phyloP scores from a whole-genome alignment of 495 filamentous ascomycete species.

The Peziza echinospora region DNA sequence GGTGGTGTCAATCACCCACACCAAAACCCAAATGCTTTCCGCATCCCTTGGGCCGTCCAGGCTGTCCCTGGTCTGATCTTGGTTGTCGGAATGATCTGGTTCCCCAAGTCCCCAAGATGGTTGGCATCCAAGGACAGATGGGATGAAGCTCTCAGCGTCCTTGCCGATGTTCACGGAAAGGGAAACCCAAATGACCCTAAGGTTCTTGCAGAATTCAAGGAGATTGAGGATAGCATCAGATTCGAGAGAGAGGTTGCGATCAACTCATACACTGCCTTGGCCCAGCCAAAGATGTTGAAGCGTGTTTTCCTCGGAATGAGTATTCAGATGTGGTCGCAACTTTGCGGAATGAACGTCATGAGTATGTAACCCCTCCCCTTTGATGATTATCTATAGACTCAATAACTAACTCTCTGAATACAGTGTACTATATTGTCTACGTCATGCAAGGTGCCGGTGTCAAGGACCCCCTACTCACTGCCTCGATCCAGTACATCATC shows the following conservation, averaged over 20 bases:
- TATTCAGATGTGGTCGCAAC: conserved; percentile 56
- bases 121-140: conserved; percentile 52
- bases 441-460: conserved; percentile 49
- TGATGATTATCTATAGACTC: neutral
- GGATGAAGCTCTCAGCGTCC: conserved; percentile 43
- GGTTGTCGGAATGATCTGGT: conserved; percentile 43
- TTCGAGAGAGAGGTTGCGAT: conserved; percentile 39
- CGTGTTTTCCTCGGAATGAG: conserved; percentile 49
- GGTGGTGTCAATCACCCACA: conserved; percentile 36
- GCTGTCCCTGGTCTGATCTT: conserved; percentile 47
- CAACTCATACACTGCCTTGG: conserved; percentile 35
- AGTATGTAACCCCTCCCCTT: conserved; percentile 10
- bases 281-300: conserved; percentile 41
- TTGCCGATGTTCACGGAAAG: conserved; percentile 43
- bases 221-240: conserved; percentile 41
- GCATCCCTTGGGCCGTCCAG: conserved; percentile 57
- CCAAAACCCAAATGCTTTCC: conserved; percentile 38
- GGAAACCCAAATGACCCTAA: conserved; percentile 38
- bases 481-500: conserved; percentile 60
- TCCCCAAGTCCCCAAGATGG: conserved; percentile 57
- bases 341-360: conserved; percentile 62
- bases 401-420: neutral
- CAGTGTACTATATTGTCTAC: conserved; percentile 48
- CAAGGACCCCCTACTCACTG: conserved; percentile 40
- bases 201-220: conserved; percentile 41